Conservation (phyloP, 1,139 yeast species). For the Candida glucosophila region DNA sequence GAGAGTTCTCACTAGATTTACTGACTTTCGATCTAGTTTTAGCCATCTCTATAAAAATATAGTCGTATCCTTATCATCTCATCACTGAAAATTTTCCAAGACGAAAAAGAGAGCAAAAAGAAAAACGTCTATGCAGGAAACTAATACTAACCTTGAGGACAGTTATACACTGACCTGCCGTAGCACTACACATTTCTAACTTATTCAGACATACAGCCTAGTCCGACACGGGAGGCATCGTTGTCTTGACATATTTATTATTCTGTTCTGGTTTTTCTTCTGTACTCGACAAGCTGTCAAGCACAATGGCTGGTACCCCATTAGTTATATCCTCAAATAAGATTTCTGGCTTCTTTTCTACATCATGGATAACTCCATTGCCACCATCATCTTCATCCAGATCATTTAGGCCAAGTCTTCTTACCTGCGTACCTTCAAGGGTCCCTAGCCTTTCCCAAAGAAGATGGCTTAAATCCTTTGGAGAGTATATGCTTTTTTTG, state of each 20-base stretch:
- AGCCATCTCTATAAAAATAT: conserved; percentile 4
- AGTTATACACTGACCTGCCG: too few relatives aligned
- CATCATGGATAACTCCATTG: conserved; percentile 28
- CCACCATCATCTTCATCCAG: conserved; percentile 5
- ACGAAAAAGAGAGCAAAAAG: too few relatives aligned
- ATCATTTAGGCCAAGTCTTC: conserved; percentile 16
- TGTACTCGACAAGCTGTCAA: conserved; percentile 15
- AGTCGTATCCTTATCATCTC: conserved; percentile 2
- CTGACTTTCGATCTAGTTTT: conserved; percentile 5
- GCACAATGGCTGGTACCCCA: conserved; percentile 31
- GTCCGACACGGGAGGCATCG: too few relatives aligned
- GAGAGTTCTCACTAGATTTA: too few relatives aligned
- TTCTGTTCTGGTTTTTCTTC: too few relatives aligned
- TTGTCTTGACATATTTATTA: too few relatives aligned
- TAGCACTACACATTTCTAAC: too few relatives aligned
- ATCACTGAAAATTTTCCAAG: too few relatives aligned
- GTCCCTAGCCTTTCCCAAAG: conserved; percentile 42
- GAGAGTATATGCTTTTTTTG: conserved; percentile 24
- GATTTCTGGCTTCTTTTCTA: conserved; percentile 22
- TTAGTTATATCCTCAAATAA: conserved; percentile 28
- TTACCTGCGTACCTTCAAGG: conserved; percentile 24
- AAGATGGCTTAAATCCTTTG: conserved; percentile 32
- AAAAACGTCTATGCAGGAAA: too few relatives aligned
- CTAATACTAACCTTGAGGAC: too few relatives aligned
- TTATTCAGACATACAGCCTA: too few relatives aligned